Percentiles rank a stretch among this genome's conserved stretches.
These are phyloP conservation scores for Heracleum sosnowskyi DNA, from an alignment of 129 eudicot species.

Conservation along the genomic window DNA sequence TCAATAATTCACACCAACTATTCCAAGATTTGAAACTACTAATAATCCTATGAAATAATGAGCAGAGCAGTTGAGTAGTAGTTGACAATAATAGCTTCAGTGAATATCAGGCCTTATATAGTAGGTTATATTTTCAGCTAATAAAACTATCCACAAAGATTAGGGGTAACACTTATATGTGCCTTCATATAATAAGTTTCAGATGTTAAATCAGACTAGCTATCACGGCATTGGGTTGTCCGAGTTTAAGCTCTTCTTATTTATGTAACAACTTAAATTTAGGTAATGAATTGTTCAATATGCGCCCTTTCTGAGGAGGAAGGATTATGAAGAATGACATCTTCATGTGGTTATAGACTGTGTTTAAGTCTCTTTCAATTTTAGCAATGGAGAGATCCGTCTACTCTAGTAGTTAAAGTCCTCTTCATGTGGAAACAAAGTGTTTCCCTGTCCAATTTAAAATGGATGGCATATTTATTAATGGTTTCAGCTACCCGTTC, in stretches of 20 bases:
- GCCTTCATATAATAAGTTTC: too few species aligned
- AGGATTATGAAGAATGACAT: neutral
- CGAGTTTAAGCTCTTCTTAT: neutral
- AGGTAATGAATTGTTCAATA: neutral
- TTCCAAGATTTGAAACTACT: neutral
- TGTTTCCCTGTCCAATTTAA: neutral
- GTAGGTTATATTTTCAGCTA: neutral
- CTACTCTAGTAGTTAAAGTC: neutral
- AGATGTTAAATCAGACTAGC: too few species aligned
- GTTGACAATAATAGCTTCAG: neutral
- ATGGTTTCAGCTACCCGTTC: neutral
- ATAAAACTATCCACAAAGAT: neutral
- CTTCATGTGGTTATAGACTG: neutral
- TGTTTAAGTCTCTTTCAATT: neutral
- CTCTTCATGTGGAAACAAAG: neutral
- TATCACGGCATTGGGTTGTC: neutral
- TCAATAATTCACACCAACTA: neutral
- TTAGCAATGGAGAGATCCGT: neutral
- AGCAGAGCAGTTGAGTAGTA: neutral
- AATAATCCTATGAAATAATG: neutral
- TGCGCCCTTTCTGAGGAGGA: neutral
- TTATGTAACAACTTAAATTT: slow-evolving; percentile 1
- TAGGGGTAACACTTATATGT: neutral
- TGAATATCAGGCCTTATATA: neutral
- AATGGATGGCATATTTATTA: neutral